A percentile compares a stretch with the other conserved stretches of the same genome.
These are phyloP conservation scores for Yamadazyma ubonensis DNA, from an alignment of 805 yeast species.

Conservation along the genomic window DNA sequence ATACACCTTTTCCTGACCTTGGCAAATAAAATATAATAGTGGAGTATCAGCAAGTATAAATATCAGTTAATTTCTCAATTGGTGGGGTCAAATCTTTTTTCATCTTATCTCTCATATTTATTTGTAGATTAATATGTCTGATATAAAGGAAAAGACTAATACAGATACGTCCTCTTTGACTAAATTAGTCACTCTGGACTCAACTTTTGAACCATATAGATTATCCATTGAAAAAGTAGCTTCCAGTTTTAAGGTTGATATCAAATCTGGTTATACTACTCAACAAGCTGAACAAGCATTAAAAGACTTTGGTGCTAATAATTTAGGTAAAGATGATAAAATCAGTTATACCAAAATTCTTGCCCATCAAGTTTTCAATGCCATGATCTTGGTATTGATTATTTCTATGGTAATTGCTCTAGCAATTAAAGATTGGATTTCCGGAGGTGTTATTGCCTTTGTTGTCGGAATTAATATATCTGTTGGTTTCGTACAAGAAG, in stretches of 20 bases:
- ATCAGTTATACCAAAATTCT: slow-evolving; percentile 29
- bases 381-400: slow-evolving; percentile 38
- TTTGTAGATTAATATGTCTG: slow-evolving; percentile 4
- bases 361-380: slow-evolving; percentile 39
- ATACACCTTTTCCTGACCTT: neutral
- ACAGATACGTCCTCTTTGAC: slow-evolving; percentile 15
- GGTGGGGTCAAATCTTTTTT: neutral
- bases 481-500: slow-evolving; percentile 52
- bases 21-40: neutral
- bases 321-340: slow-evolving; percentile 29
- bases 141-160: slow-evolving; percentile 10
- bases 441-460: slow-evolving; percentile 46
- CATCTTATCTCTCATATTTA: neutral
- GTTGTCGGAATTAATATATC: slow-evolving; percentile 46
- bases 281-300: slow-evolving; percentile 16
- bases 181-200: slow-evolving; percentile 7
- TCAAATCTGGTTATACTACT: slow-evolving; percentile 46
- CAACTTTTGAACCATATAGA: slow-evolving; percentile 26
- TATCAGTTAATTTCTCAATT: neutral
- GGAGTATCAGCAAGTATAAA: slow-evolving; percentile 1
- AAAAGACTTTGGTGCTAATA: slow-evolving; percentile 23
- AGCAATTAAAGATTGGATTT: slow-evolving; percentile 40
- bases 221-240: slow-evolving; percentile 37
- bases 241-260: slow-evolving; percentile 39
- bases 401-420: slow-evolving; percentile 39